Conservation (phyloP, 257 asterid genomes). For the Capsicum chinense region DNA sequence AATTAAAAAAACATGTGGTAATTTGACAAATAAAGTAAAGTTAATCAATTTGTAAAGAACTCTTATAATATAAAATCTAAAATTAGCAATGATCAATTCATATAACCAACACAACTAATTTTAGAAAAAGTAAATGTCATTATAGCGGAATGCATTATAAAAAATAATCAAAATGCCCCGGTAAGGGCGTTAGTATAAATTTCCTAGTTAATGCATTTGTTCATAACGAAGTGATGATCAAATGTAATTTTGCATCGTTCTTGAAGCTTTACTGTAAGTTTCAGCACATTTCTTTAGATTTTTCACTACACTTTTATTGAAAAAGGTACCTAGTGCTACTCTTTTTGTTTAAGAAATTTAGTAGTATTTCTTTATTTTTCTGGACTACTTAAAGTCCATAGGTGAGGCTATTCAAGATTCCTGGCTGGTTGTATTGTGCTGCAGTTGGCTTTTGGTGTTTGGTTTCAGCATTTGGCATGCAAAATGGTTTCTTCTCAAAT, state of each 20-base stretch:
- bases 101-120: background rate
- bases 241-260: background rate
- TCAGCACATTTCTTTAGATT: background rate
- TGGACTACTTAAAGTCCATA: background rate
- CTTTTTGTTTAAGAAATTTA: background rate
- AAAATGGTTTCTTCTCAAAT: background rate
- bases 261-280: background rate
- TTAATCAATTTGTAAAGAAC: background rate
- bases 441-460: background rate
- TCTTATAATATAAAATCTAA: background rate
- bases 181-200: background rate
- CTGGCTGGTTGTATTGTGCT: background rate
- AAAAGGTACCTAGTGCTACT: background rate
- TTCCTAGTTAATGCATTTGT: no score
- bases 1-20: background rate
- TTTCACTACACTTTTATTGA: background rate
- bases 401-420: conserved; percentile 7
- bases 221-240: background rate
- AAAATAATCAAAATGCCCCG: no score
- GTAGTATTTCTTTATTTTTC: background rate
- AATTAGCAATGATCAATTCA: background rate
- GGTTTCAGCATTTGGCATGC: background rate
- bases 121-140: background rate
- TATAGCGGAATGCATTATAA: no score
- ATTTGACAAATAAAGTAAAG: background rate